phyloP scores from a whole-genome alignment of 345 rosid species.

The Citrus unshiu region DNA sequence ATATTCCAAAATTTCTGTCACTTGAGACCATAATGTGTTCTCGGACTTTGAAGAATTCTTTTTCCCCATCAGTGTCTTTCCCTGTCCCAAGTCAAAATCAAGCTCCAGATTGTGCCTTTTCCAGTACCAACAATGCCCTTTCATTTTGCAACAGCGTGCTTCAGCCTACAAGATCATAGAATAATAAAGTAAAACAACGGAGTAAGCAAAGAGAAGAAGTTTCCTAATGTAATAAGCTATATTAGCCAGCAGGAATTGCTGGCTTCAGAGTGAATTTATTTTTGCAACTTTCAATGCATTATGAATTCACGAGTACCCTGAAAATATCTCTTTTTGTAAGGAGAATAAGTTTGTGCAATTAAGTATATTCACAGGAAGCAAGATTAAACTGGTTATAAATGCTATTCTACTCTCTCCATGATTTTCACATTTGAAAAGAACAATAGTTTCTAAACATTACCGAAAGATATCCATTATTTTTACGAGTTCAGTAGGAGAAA shows the following conservation, averaged over 20 bases:
- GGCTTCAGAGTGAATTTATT: background rate
- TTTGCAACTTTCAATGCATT: background rate
- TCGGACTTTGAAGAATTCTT: background rate
- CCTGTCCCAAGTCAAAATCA: background rate
- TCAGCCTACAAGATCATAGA: constrained; percentile 8
- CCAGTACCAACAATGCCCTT: background rate
- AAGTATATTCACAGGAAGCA: background rate
- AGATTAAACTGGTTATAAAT: background rate
- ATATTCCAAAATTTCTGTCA: background rate
- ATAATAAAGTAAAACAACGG: background rate
- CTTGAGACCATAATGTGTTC: background rate
- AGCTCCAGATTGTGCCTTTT: background rate
- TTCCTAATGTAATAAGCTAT: background rate
- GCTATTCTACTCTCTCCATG: background rate
- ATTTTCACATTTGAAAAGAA: background rate
- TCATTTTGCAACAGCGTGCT: background rate
- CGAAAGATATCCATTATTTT: background rate
- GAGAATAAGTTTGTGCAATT: background rate
- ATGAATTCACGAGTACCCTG: background rate
- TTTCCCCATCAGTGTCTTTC: background rate
- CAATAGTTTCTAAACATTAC: background rate
- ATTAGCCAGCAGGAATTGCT: background rate
- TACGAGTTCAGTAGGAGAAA: background rate
- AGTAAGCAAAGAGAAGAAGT: background rate
- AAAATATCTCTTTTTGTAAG: background rate